Base-by-base conservation (phyloP, 345 rosid species). In the Cardamine occulta region DNA sequence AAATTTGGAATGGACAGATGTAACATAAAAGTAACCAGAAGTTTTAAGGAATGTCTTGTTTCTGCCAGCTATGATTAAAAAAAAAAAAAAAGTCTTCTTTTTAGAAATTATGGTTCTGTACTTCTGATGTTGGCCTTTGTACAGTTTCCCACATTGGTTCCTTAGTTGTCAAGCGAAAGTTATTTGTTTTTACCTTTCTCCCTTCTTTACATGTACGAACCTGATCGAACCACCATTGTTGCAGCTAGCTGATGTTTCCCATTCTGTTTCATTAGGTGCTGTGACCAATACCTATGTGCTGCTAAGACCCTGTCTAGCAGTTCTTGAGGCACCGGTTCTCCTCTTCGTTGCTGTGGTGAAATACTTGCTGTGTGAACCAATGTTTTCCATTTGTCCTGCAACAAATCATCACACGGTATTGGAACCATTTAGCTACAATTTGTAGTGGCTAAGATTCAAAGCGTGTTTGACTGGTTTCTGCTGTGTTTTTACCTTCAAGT, bases 311-410 rank as follows among this genome's bases (percentile, higher is more conserved):
- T 83, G 83, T 95, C 97, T 72, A 92, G 68, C 37, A 95, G 85
- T 49, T 86, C 91, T 84, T 92, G 99, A 5, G 99, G 99, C 64
- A 95, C 97, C 0, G 99, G 93, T 77, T 95, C 97, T 5, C 99
- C 99, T 83, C 99, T 83, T 74, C 99, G 81, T 72, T 92, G 97
- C 74, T 92, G 99, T 0, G 97, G 96, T 47, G 93, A 77, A 0
- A 94, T 94, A 81, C 83, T 85, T 11, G 98, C 97, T 0, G 98
- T 94, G 87, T 92, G 98, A 65, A 95, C 99, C 85, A 92, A 64
- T 6, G 99, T 92, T 82, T 95, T 95, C 99, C 99, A 95, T 77
- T 95, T 95, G 81, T 95, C 99, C 97, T 95, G 91, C 75, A 77
- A 12, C 35, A 60, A 54, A 21, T 10, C 40, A 55, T 51, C 56